Evolutionary conservation across 2,329 filamentous ascomycete species (phyloP).

Genomic region (Scopulariopsis brevicaulis): DNA sequence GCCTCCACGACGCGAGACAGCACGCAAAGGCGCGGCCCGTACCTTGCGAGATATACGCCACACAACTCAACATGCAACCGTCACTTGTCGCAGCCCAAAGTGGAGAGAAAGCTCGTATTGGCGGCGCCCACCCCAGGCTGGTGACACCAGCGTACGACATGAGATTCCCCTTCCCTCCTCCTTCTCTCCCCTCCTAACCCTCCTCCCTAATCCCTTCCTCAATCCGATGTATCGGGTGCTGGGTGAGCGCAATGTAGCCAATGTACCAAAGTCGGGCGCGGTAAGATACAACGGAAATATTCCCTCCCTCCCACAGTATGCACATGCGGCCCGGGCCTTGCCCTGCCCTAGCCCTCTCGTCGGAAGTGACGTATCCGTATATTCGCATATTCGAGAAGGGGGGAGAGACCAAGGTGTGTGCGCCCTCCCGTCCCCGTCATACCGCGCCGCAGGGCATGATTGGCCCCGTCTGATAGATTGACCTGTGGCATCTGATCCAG

Average conservation of each 20-base stretch:
- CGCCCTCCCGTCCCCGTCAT: not conserved
- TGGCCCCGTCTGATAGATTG: not conserved
- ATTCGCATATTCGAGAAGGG: not conserved
- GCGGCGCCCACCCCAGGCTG: not conserved
- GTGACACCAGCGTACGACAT: not conserved
- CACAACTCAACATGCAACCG: not conserved
- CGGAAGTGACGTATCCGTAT: not conserved
- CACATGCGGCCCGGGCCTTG: too few relatives aligned
- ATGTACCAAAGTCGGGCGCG: not conserved
- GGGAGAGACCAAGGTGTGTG: not conserved
- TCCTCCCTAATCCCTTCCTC: not conserved
- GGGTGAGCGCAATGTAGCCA: not conserved
- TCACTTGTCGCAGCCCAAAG: not conserved
- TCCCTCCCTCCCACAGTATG: not conserved
- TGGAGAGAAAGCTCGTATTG: not conserved
- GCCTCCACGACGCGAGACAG: not conserved
- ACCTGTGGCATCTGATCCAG: not conserved
- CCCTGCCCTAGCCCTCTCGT: not conserved
- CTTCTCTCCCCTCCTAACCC: not conserved
- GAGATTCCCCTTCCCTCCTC: not conserved
- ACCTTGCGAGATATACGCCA: not conserved
- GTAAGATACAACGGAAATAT: not conserved
- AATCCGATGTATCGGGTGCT: not conserved
- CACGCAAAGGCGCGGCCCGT: not conserved
- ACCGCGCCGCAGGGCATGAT: not conserved